Evolutionary conservation across 768 basidiomycete genomes (phyloP), one percentile per base, ranked within the genome.

Genomic region (Mycena amicta): DNA sequence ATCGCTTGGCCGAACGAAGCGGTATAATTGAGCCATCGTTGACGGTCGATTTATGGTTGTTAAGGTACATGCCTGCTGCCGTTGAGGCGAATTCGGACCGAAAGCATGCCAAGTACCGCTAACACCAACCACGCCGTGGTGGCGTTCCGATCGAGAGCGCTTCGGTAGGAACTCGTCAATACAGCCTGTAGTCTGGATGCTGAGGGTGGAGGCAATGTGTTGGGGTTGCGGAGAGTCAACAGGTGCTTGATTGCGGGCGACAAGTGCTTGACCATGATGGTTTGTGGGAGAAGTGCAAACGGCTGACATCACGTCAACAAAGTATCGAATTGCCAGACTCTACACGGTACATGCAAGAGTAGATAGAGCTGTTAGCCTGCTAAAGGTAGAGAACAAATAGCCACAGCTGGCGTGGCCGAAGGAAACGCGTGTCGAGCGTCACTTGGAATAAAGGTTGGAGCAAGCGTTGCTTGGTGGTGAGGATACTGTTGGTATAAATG

Each of bases 91-190:
- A 64, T 65, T 50, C 55, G 55, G 20, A 50, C 53, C 20, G 56
- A 39, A 39, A 64, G 46, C 40, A 50, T 41, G 58, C 55, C 47
- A 56, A 56, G 57, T 71, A 89, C 92, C 64, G 90, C 80, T 23
- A 93, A 78, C 51, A 91, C 90, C 20, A 93, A 80, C 92, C 92
- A 93, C 46, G 87, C 90, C 12, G 83, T 87, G 73, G 87, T 86
- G 29, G 84, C 90, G 18, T 82, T 85, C 61, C 80, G 83, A 45
- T 74, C 71, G 67, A 76, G 78, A 27, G 92, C 92, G 68, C 90
- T 87, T 46, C 74, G 76, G 61, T 83, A 82, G n/a, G 92, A 88
- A 50, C 75, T 78, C 6, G 74, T 68, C 64, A 94, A 82, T 25
- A 91, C 74, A 30, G 66, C 72, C 64, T 82, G 80, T 23, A 93